Base-by-base conservation (phyloP, 345 rosid genomes). In the Sisymbrium altissimum region DNA sequence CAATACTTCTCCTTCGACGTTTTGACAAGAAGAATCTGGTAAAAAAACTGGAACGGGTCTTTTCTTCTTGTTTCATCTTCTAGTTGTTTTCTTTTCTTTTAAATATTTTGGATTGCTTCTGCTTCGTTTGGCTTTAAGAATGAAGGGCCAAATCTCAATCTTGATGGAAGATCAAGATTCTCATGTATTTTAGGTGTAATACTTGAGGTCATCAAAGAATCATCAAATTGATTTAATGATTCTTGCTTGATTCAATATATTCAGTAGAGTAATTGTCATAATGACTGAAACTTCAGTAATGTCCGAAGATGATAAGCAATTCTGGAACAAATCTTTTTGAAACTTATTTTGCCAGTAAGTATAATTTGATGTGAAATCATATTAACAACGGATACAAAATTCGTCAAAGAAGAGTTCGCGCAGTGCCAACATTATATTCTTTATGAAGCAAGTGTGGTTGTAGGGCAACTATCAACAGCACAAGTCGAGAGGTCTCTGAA, bases 401-500 rank as follows among this genome's bases (percentile, higher is more conserved):
- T 23, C 25, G 3, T 23, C 25, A 23, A 23, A 23, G 49, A 23
- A 23, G 49, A 6, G 43, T 14, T 32, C 2, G 29, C 13, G 43
- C 12, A 29, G 41, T 55, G 12, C 53, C 57, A 66, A 68, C 15
- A 32, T 15, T 56, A 6, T 43, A 0, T 17, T 50, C 2, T 19
- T 27, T 84, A 84, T 50, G 82, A 80, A 61, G 96, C 96, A 49
- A 85, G 81, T 27, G 89, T 85, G 9, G 79, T 84, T 50, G 84
- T 74, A 1, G 86, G 86, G 67, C 90, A 89, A 72, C 91, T 80
- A 76, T 78, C 94, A 57, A 64, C 66, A 1, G 85, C 74, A 70
- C 86, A 89, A 66, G 89, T 87, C 62, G 86, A 64, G 43, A 83
- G 71, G 75, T 87, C 83, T 57, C 80, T 82, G 40, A 84, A 85